Evolutionary conservation across 148 eudicot species (phyloP).

Genomic region (Nepenthes gracilis): DNA sequence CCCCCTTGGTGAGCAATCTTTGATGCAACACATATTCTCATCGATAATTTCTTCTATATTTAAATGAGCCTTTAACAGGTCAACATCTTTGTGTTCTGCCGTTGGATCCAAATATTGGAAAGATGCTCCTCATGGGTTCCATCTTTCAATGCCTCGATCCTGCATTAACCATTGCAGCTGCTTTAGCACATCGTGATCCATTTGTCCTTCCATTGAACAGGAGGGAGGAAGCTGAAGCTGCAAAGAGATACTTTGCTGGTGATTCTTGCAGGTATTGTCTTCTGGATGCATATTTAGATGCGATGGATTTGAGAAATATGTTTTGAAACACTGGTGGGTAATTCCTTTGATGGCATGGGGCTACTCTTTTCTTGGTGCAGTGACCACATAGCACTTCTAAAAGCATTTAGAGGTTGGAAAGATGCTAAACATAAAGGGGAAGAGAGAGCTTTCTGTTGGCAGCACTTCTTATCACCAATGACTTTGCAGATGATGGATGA

Average conservation of each 20-base stretch:
- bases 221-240: conserved; percentile 94
- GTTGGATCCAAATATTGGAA: conserved; percentile 91
- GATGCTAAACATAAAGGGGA: conserved; percentile 61
- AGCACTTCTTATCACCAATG: conserved; percentile 74
- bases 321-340: not conserved
- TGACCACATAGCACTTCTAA: conserved; percentile 95
- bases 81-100: conserved; percentile 75
- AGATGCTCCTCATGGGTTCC: conserved; percentile 97
- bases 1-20: conserved; percentile 56
- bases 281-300: not conserved
- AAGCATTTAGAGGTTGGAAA: conserved; percentile 97
- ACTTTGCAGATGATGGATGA: conserved; percentile 91
- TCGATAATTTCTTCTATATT: not conserved
- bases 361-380: conserved; percentile 30
- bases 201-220: conserved; percentile 88
- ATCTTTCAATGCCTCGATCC: conserved; percentile 91
- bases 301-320: not conserved
- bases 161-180: conserved; percentile 84
- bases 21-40: not conserved
- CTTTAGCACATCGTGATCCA: conserved; percentile 88
- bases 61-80: conserved; percentile 28
- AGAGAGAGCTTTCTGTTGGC: conserved; percentile 78
- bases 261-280: conserved; percentile 78
- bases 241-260: conserved; percentile 93
- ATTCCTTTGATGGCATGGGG: not conserved